Conservation (phyloP, 2,329 filamentous ascomycete species). For the Diaporthe batatas region DNA sequence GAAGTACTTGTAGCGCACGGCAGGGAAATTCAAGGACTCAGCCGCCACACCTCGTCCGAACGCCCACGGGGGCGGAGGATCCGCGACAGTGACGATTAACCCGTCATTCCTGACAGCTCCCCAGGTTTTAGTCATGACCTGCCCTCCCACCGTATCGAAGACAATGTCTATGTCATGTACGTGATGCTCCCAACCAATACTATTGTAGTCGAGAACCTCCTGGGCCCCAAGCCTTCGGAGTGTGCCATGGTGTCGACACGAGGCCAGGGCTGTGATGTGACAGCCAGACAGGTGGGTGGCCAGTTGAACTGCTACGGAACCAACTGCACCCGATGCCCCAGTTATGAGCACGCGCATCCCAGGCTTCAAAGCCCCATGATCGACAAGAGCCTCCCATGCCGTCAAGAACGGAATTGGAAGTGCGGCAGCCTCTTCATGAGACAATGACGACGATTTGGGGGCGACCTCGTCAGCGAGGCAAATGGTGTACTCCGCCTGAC, state of each 20-base stretch:
- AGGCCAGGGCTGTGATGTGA: constrained; percentile 3
- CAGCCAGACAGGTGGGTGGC: neutral
- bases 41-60: neutral
- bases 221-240: neutral
- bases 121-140: neutral
- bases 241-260: neutral
- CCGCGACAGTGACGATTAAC: neutral
- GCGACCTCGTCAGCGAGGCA: neutral
- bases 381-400: neutral
- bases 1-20: constrained; percentile 10
- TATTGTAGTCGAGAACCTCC: neutral
- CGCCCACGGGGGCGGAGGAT: constrained; percentile 16
- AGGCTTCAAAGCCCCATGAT: neutral
- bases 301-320: neutral
- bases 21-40: neutral
- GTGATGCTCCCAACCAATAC: neutral
- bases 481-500: constrained; percentile 5
- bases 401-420: constrained; percentile 7
- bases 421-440: constrained; percentile 11
- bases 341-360: constrained; percentile 1
- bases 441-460: neutral
- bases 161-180: neutral
- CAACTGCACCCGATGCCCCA: constrained; percentile 3
- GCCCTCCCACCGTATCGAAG: constrained; percentile 13
- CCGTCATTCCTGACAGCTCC: neutral